A percentile compares a stretch with the other conserved stretches of the same genome.
Conservation (phyloP, 2,329 filamentous ascomycete genomes). For the Metarhizium rileyi region DNA sequence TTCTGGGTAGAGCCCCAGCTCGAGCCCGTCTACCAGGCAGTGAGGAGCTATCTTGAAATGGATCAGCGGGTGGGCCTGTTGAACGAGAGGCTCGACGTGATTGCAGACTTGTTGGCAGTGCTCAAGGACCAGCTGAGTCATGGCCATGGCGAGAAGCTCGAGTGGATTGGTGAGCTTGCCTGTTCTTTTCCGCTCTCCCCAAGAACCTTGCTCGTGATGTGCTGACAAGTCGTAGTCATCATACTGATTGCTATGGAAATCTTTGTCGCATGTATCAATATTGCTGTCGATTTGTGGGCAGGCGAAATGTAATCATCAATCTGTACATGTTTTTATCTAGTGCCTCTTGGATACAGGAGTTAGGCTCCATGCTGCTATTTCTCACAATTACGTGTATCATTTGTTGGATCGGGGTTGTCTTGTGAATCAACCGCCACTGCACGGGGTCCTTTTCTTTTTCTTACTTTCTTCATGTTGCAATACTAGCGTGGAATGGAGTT, state of each 20-base stretch:
- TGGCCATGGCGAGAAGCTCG: constrained; percentile 79
- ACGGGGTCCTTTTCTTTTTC: no score
- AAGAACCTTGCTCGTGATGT: neutral
- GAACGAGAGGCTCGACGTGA: constrained; percentile 78
- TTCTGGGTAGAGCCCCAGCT: constrained; percentile 98
- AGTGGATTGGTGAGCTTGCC: constrained; percentile 70
- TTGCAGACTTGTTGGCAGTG: constrained; percentile 85
- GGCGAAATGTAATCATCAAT: constrained; percentile 17
- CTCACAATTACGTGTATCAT: neutral
- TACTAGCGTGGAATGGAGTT: neutral
- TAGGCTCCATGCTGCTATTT: neutral
- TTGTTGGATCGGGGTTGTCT: neutral
- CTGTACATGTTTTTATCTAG: neutral
- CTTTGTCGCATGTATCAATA: constrained; percentile 84
- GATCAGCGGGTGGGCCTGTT: constrained; percentile 85
- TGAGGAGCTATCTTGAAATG: constrained; percentile 94
- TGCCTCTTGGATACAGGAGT: neutral
- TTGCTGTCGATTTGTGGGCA: constrained; percentile 83
- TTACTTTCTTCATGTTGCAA: neutral
- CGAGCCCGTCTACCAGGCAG: constrained; percentile 92
- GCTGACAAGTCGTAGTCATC: constrained; percentile 53
- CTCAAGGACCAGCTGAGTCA: constrained; percentile 93
- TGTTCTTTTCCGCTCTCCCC: neutral
- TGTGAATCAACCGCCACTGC: no score
- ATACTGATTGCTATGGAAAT: constrained; percentile 94